Evolutionary conservation across 2,329 filamentous ascomycete genomes (phyloP), one percentile per base, ranked within the genome.

Genomic region (Erysiphe pulchra): DNA sequence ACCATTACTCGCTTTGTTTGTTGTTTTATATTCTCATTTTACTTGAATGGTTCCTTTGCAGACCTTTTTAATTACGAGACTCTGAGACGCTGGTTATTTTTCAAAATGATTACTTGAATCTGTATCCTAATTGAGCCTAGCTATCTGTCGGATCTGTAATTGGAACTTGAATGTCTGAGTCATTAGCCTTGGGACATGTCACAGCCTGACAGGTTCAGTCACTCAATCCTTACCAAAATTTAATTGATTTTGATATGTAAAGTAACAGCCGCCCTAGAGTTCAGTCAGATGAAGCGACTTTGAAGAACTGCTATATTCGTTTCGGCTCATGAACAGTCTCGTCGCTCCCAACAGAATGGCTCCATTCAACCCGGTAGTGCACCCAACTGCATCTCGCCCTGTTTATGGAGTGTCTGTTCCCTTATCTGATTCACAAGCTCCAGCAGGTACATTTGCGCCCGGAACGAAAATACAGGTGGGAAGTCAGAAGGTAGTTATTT

Each of bases 401-500:
- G 60, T 61, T 47, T 69, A 69, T 57, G 63, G 62, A 49, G 60
- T 62, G 44, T 60, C 64, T 45, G 56, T 62, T 44, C 58, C 62
- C 32, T 60, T 63, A 49, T 54, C 59, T 42, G 59, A 63, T 50
- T 54, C 59, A 46, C 53, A 63, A 39, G 68, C 68, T 46, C 75
- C 81, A n/a, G 73, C 76, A 46, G 90, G 90, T 53, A 95, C 87
- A 49, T 95, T 98, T 61, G 66, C 79, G 45, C 77, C 90, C 7
- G 87, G 87, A 39, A 98, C 90, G 51, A 94, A 95, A 68, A 92
- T 98, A 56, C 86, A 93, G 60, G 84, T 94, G 47, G 90, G 90
- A 59, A 75, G 72, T 59, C 90, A 98, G 61, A 78, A 85, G 52
- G 86, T 95, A 49, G 73, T 92, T 45, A 92, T 98, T 54, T 85